Percentiles rank a stretch among this genome's conserved stretches.
Conservation (phyloP, 192 early-diverging fungal genomes). For the Umbelopsis sp. region DNA sequence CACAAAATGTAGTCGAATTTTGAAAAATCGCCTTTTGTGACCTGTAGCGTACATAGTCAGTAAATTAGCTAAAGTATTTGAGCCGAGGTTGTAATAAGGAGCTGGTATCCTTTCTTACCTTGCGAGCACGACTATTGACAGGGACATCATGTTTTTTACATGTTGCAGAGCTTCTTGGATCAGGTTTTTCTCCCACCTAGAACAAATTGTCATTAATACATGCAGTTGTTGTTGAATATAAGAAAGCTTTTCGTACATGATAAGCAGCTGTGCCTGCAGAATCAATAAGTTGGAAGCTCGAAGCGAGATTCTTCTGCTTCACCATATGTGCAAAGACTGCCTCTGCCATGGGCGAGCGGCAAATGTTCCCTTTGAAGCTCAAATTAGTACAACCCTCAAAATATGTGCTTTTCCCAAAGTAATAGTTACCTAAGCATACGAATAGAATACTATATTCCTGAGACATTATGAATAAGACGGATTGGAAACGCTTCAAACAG, state of each 20-base stretch:
- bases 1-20: slow-evolving; percentile 87
- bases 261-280: slow-evolving; percentile 85
- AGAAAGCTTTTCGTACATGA: slow-evolving; percentile 58
- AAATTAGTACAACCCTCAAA: neutral
- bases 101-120: slow-evolving; percentile 45
- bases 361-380: slow-evolving; percentile 38
- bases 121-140: slow-evolving; percentile 75
- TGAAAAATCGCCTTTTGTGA: slow-evolving; percentile 59
- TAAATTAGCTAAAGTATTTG: neutral
- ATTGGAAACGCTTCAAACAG: neutral
- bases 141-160: slow-evolving; percentile 73
- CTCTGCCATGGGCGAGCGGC: slow-evolving; percentile 84
- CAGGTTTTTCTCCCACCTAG: slow-evolving; percentile 68
- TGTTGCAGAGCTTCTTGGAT: slow-evolving; percentile 65
- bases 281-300: slow-evolving; percentile 71
- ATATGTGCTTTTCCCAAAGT: neutral
- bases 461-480: neutral
- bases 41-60: slow-evolving; percentile 22
- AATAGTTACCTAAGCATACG: slow-evolving; percentile 25
- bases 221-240: neutral
- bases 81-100: neutral
- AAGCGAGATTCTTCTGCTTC: slow-evolving; percentile 53
- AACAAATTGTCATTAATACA: neutral
- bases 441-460: slow-evolving; percentile 21
- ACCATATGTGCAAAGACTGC: slow-evolving; percentile 85